Evolutionary conservation across 2,329 filamentous ascomycete species (phyloP), one percentile per base, ranked within the genome.

Genomic region (Metarhizium humberi): DNA sequence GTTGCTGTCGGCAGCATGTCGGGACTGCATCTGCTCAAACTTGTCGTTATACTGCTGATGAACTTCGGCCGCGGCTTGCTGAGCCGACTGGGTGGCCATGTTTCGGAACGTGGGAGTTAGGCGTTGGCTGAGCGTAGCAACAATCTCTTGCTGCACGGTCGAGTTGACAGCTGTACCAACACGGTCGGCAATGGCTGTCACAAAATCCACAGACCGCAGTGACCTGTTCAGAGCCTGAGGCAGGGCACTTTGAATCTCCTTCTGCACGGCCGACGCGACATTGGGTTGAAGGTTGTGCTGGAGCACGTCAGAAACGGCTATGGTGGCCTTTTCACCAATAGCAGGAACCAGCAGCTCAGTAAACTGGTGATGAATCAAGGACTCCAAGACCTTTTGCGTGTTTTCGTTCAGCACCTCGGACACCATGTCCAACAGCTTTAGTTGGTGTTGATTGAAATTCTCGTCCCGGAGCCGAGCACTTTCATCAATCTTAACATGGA

Each of bases 311-410:
- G 86, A 81, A 32, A 96, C 78, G 4, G 86, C 80, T 58, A 83
- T 81, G 48, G 82, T 78, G 14, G 88, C 84, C 46, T 85, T 77
- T 52, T 85, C 79, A 45, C 84, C 80, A 55, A 97, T 75, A 36
- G 85, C 78, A 11, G 94, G 92, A 53, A 96, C 76, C 48, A 96
- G 82, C 14, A 84, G 79, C 55, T 84, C 79, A 58, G 89, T 81
- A 60, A 96, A 89, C 68, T 88, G 87, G 50, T 84, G 79, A 50
- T 83, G 81, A 52, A 96, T 85, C 61, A 95, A 88, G 58, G 84
- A 85, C 58, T 84, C 78, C 42, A 96, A 78, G 25, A 89, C 88
- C 63, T 87, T 85, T 69, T 85, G 78, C 20, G 81, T 84, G 65
- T 84, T 85, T 57, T 79, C 76, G 59, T 81, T 83, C 50, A 87